phyloP scores from a whole-genome alignment of 306 rosid species.

The Cucurbita argyrosperma region DNA sequence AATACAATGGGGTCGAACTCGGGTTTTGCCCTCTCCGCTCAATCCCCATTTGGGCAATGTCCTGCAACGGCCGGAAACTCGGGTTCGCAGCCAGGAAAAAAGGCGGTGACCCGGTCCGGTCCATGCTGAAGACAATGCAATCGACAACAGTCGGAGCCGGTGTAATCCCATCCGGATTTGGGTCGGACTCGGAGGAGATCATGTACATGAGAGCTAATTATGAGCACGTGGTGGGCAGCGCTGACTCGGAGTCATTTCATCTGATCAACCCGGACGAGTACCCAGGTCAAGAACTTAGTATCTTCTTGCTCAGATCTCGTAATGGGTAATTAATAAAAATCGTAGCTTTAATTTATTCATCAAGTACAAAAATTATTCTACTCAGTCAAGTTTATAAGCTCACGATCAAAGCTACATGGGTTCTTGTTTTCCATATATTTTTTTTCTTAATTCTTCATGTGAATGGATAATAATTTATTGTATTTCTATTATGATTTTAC shows the following conservation, averaged over 20 bases:
- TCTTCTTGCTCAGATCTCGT: constrained; percentile 74
- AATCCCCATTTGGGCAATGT: constrained; percentile 56
- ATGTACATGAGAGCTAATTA: constrained; percentile 82
- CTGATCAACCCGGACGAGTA: constrained; percentile 84
- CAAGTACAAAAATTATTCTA: too few species aligned
- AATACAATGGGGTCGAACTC: constrained; percentile 28
- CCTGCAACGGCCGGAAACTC: constrained; percentile 51
- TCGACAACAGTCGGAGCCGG: constrained; percentile 84
- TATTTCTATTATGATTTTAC: not conserved
- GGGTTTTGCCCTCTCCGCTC: constrained; percentile 41
- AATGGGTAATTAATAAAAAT: constrained; percentile 7
- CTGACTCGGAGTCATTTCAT: constrained; percentile 77
- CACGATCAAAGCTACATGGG: not conserved
- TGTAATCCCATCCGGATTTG: constrained; percentile 43
- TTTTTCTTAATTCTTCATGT: not conserved
- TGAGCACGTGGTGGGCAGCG: constrained; percentile 79
- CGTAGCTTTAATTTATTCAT: not conserved
- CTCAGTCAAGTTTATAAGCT: too few species aligned
- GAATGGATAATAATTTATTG: not conserved
- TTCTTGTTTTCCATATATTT: not conserved
- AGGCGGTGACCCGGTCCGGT: constrained; percentile 30
- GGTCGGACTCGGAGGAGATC: constrained; percentile 38
- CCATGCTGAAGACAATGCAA: constrained; percentile 55
- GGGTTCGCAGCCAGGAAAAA: constrained; percentile 56
- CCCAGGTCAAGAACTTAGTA: constrained; percentile 78